Evolutionary conservation across 768 basidiomycete genomes (phyloP).

Genomic region (Asterophora parasitica): DNA sequence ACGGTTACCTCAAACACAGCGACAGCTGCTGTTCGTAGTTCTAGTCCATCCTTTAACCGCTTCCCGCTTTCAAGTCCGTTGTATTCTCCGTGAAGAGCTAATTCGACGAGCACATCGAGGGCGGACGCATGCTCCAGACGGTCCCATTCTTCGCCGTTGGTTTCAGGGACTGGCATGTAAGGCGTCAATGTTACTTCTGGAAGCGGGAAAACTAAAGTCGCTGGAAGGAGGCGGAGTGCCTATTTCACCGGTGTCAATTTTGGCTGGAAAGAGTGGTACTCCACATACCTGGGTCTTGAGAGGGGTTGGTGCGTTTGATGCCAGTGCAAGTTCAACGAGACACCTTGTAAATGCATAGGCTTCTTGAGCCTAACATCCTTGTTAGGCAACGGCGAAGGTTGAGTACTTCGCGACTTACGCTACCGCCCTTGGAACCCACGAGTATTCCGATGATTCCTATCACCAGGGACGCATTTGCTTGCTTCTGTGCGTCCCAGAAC

Average conservation of each 20-base stretch:
- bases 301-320: constrained; percentile 87
- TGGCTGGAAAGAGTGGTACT: background rate
- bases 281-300: constrained; percentile 77
- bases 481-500: constrained; percentile 93
- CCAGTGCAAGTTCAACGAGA: constrained; percentile 81
- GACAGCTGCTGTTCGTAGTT: constrained; percentile 72
- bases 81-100: constrained; percentile 86
- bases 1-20: constrained; percentile 73
- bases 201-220: constrained; percentile 55
- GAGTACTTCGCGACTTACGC: constrained; percentile 37
- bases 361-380: constrained; percentile 46
- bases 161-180: constrained; percentile 72
- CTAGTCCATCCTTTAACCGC: constrained; percentile 61
- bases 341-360: constrained; percentile 61
- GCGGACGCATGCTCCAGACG: constrained; percentile 76
- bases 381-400: constrained; percentile 2
- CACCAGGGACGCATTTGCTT: constrained; percentile 72
- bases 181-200: constrained; percentile 64
- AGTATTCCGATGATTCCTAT: constrained; percentile 85
- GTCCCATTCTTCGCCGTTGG: constrained; percentile 92
- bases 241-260: constrained; percentile 19
- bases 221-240: constrained; percentile 44
- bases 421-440: constrained; percentile 63
- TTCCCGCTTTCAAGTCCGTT: constrained; percentile 59
- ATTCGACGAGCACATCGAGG: constrained; percentile 76